Evolutionary conservation across 2,329 filamentous ascomycete species (phyloP).

Genomic region (Fusarium praegraminearum): DNA sequence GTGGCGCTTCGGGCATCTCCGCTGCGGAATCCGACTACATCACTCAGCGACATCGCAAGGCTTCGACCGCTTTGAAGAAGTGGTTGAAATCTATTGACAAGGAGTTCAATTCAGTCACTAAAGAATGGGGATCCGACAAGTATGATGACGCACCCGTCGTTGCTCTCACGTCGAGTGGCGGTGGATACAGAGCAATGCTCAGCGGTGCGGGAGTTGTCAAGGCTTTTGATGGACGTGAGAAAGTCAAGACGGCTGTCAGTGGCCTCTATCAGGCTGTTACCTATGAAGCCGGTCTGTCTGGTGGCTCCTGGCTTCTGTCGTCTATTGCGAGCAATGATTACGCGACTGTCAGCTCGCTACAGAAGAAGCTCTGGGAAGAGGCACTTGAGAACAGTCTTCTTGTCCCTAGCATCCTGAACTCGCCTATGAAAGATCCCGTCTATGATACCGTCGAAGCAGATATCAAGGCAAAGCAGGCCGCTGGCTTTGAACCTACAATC

Average conservation of each 20-base stretch:
- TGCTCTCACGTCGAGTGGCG: slow-evolving; percentile 14
- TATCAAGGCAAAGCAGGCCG: slow-evolving; percentile 1
- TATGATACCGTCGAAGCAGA: slow-evolving; percentile 8
- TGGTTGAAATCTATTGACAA: slow-evolving; percentile 2
- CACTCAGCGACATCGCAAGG: slow-evolving; percentile 1
- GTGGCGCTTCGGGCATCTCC: not conserved
- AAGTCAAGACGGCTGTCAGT: slow-evolving; percentile 11
- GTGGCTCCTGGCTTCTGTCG: slow-evolving; percentile 10
- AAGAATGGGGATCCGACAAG: not conserved
- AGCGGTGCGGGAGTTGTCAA: slow-evolving; percentile 18
- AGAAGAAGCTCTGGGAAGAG: slow-evolving; percentile 9
- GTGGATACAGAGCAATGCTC: slow-evolving; percentile 16
- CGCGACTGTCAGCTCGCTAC: not conserved
- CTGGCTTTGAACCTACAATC: slow-evolving; percentile 15
- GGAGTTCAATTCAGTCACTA: not conserved
- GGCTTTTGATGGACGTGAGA: slow-evolving; percentile 12
- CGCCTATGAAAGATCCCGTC: not conserved
- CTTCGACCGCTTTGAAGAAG: not conserved
- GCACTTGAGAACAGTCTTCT: slow-evolving; percentile 12
- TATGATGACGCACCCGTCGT: not conserved
- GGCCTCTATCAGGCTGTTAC: slow-evolving; percentile 16
- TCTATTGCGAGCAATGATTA: slow-evolving; percentile 5
- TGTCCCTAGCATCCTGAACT: slow-evolving; percentile 9
- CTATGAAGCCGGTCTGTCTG: slow-evolving; percentile 7
- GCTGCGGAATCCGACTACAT: slow-evolving; percentile 1